These are phyloP conservation scores for Cylindrotheca closterium DNA, from an alignment of 108 stramenopile genomes.

Conservation along the genomic window DNA sequence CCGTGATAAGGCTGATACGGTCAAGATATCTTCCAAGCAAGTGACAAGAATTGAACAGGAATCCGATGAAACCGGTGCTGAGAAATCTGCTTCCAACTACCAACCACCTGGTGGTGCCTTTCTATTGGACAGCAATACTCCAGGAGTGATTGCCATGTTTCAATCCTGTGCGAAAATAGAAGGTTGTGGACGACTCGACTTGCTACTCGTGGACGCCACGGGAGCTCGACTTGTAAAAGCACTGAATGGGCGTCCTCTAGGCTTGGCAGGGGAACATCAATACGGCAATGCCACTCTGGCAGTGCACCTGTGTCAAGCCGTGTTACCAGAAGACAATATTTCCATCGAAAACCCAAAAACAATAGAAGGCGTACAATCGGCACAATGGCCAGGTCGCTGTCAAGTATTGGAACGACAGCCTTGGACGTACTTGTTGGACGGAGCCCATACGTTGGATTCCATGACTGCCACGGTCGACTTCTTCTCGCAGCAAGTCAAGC, in stretches of 20 bases:
- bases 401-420: conserved; percentile 37
- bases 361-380: conserved; percentile 40
- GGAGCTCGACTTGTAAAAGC: conserved; percentile 22
- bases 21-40: conserved; percentile 11
- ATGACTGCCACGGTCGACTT: conserved; percentile 64
- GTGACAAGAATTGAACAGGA: not conserved
- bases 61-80: not conserved
- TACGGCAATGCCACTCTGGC: conserved; percentile 76
- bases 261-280: conserved; percentile 68
- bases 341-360: conserved; percentile 1
- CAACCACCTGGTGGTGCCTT: not conserved
- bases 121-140: conserved; percentile 31
- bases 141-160: conserved; percentile 22
- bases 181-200: conserved; percentile 18
- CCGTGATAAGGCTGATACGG: conserved; percentile 33
- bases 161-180: conserved; percentile 36
- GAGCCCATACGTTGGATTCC: conserved; percentile 77
- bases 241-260: conserved; percentile 26
- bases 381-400: conserved; percentile 81
- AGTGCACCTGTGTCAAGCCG: conserved; percentile 49
- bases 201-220: conserved; percentile 24
- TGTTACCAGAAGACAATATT: not conserved
- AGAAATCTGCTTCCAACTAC: not conserved
- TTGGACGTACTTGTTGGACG: conserved; percentile 51
- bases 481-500: conserved; percentile 29